Evolutionary conservation across 129 eudicot species (phyloP), one percentile per base, ranked within the genome.

Genomic region (Artemisia annua): DNA sequence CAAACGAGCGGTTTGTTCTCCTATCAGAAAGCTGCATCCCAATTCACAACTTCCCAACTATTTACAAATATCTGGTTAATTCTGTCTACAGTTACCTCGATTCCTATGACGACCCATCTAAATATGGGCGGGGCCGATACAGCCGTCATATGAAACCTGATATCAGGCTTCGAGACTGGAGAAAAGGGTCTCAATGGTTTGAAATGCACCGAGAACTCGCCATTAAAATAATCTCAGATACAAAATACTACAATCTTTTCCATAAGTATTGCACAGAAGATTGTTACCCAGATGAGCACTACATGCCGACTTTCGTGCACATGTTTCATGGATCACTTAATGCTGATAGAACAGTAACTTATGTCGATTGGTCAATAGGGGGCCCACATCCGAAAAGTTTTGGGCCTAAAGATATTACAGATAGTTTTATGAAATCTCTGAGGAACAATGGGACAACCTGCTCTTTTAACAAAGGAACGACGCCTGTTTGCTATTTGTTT

Each of bases 111-210:
- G 91, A 86, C 58, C 94, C 96, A 1, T 83, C 97, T 20, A 83
- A 88, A 10, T 85, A 89, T 8, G 97, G 94, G 14, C 87, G 91
- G 14, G 97, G 97, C 53, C 87, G 97, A 4, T 92, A 92, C 79
- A 89, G 71, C 83, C 82, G 87, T 3, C 64, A 71, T 3, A 89
- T 92, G 97, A 59, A 48, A 43, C 96, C 97, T 7, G 81, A 76
- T 15, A 87, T 92, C 57, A 69, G 73, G 63, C 85, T 87, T 5
- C 22, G 76, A 14, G 86, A 92, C 48, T 92, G 97, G 97, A 72
- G 97, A 55, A 92, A 92, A 83, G 97, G 97, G 70, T 88, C 97
- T 12, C 94, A 92, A 48, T 92, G 97, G 97, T 92, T 92, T 62
- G 97, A 92, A 79, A 69, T 92, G 26, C 81, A 77, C 11, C 91